These are phyloP conservation scores for Exserohilum rostratum DNA, from an alignment of 2,329 filamentous ascomycete genomes.

Conservation along the genomic window DNA sequence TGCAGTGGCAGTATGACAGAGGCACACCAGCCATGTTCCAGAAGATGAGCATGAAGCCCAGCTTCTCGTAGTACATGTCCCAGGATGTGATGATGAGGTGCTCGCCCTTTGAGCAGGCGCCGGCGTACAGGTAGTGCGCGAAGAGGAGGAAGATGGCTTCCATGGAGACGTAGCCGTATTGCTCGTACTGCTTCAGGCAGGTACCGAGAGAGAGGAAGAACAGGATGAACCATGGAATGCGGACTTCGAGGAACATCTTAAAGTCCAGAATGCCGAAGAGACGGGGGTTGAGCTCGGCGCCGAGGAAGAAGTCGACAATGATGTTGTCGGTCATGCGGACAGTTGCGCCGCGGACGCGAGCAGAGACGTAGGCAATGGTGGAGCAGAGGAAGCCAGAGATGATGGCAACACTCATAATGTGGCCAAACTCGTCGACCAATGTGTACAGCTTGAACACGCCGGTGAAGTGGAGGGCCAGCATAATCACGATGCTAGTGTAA, in stretches of 20 bases:
- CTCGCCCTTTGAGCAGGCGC: constrained; percentile 90
- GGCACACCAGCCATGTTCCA: constrained; percentile 95
- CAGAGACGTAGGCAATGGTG: constrained; percentile 84
- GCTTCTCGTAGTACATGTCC: constrained; percentile 98
- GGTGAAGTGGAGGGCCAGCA: constrained; percentile 76
- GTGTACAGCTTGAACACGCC: constrained; percentile 89
- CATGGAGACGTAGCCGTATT: constrained; percentile 83
- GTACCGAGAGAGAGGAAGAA: constrained; percentile 78
- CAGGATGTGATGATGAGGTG: constrained; percentile 89
- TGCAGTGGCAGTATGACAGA: constrained; percentile 91
- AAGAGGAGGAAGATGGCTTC: constrained; percentile 84
- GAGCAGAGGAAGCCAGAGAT: constrained; percentile 85
- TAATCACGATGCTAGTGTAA: constrained; percentile 80
- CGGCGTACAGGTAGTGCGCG: constrained; percentile 90
- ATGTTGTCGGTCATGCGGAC: constrained; percentile 89
- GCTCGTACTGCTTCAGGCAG: constrained; percentile 81
- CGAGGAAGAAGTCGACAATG: constrained; percentile 91
- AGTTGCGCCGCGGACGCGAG: constrained; percentile 76
- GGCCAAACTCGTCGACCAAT: constrained; percentile 92
- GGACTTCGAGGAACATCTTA: constrained; percentile 96
- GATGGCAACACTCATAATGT: constrained; percentile 91
- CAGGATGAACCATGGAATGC: constrained; percentile 90
- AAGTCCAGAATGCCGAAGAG: constrained; percentile 86
- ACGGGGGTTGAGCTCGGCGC: constrained; percentile 82
- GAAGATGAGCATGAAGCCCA: constrained; percentile 97